Conservation (phyloP, 495 filamentous ascomycete genomes). For the Lophiotrema nucula region DNA sequence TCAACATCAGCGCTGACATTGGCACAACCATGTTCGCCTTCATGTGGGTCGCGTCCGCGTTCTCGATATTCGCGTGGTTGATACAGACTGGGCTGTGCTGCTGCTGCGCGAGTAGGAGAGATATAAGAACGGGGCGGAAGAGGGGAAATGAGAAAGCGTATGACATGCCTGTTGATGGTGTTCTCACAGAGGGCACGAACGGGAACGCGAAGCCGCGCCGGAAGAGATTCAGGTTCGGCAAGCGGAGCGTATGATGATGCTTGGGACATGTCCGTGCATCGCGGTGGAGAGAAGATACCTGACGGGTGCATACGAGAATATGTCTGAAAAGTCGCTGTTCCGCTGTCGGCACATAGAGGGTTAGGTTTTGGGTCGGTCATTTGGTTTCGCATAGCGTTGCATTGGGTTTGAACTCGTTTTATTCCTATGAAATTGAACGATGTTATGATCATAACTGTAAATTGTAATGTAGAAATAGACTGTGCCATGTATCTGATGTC, state of each 20-base stretch:
- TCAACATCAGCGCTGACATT: conserved; percentile 73
- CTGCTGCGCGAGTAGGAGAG: conserved; percentile 62
- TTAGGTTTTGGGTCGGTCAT: too few species aligned
- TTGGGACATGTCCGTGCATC: too few species aligned
- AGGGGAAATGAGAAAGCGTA: conserved; percentile 46
- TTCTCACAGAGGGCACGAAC: neutral
- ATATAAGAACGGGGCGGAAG: conserved; percentile 56
- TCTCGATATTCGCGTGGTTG: conserved; percentile 64
- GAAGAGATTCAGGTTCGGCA: neutral
- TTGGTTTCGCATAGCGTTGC: too few species aligned
- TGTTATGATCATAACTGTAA: too few species aligned
- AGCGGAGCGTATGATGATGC: neutral
- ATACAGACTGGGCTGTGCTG: conserved; percentile 73
- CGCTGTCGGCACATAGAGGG: too few species aligned
- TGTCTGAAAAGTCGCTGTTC: too few species aligned
- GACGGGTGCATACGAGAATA: too few species aligned
- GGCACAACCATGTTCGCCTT: conserved; percentile 79
- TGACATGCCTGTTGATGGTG: neutral
- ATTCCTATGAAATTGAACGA: too few species aligned
- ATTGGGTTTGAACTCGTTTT: too few species aligned
- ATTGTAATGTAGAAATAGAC: too few species aligned
- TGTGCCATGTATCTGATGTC: too few species aligned
- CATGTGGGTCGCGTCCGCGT: conserved; percentile 79
- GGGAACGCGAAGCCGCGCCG: neutral
- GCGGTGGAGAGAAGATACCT: too few species aligned